phyloP scores from a whole-genome alignment of 2,329 filamentous ascomycete genomes.

The Alternaria alternata region DNA sequence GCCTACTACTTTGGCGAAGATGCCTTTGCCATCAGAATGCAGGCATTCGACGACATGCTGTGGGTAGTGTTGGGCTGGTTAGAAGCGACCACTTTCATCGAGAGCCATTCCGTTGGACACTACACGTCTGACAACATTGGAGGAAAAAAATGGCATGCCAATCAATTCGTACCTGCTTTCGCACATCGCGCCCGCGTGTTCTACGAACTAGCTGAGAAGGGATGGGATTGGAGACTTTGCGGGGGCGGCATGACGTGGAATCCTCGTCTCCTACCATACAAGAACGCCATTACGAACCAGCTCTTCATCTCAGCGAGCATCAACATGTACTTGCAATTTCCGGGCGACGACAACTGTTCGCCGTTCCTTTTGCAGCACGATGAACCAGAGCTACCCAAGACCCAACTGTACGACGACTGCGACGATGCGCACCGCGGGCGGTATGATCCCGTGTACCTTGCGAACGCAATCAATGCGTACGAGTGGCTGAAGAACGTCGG shows the following conservation, averaged over 20 bases:
- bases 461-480: conserved; percentile 79
- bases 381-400: conserved; percentile 12
- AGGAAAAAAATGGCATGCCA: conserved; percentile 71
- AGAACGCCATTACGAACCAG: conserved; percentile 96
- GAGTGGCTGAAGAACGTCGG: conserved; percentile 79
- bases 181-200: conserved; percentile 85
- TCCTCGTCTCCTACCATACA: conserved; percentile 77
- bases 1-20: conserved; percentile 90
- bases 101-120: conserved; percentile 71
- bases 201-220: conserved; percentile 78
- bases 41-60: conserved; percentile 93
- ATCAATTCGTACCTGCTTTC: conserved; percentile 77
- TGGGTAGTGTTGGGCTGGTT: conserved; percentile 96
- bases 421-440: conserved; percentile 11
- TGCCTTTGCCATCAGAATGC: conserved; percentile 73
- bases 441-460: conserved; percentile 71
- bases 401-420: conserved; percentile 19
- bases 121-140: conserved; percentile 52
- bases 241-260: conserved; percentile 93
- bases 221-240: conserved; percentile 85
- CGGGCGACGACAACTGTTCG: conserved; percentile 76
- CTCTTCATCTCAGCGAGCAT: conserved; percentile 85
- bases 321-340: conserved; percentile 89
- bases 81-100: conserved; percentile 79
- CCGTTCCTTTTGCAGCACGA: conserved; percentile 64